Percentiles rank a stretch among this genome's conserved stretches.
phyloP scores from a whole-genome alignment of 163 green algal species.

The Trebouxiophyceae sp. region DNA sequence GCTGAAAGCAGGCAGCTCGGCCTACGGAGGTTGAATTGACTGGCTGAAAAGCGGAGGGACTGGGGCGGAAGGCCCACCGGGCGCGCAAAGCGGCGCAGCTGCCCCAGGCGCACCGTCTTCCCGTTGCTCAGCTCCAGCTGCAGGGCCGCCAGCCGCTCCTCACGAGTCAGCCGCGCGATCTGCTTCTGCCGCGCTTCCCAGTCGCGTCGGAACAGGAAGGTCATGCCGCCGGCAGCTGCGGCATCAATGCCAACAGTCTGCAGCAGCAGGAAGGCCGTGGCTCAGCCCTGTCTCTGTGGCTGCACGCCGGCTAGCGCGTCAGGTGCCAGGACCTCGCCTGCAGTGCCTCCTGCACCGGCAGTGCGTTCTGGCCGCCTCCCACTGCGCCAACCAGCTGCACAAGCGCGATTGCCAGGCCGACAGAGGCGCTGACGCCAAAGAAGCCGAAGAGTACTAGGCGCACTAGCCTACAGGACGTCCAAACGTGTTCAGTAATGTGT shows the following conservation, averaged over 20 bases:
- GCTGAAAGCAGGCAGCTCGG: background rate
- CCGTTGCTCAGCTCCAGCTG: constrained; percentile 62
- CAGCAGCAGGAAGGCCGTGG: background rate
- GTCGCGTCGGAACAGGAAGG: constrained; percentile 45
- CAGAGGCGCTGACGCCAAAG: constrained; percentile 21
- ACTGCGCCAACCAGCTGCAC: constrained; percentile 50
- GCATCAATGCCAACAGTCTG: constrained; percentile 66
- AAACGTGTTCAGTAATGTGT: too few relatives aligned
- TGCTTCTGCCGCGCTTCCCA: constrained; percentile 52
- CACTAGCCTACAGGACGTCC: too few relatives aligned
- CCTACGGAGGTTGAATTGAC: background rate
- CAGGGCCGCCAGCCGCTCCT: constrained; percentile 57
- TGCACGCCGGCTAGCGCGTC: background rate
- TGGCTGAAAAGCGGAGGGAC: background rate
- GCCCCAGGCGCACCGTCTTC: constrained; percentile 44
- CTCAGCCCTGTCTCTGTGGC: background rate
- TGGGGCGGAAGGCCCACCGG: constrained; percentile 7
- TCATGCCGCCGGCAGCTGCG: constrained; percentile 28
- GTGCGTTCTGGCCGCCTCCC: constrained; percentile 31
- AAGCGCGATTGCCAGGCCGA: constrained; percentile 41
- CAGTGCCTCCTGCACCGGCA: constrained; percentile 34
- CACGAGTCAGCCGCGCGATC: constrained; percentile 55
- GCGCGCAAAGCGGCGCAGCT: constrained; percentile 51
- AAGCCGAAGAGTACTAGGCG: constrained; percentile 68
- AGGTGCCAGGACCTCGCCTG: background rate